Evolutionary conservation across 352 stramenopile species (phyloP), one percentile per base, ranked within the genome.

Genomic region (Phytopythium ostracodes): DNA sequence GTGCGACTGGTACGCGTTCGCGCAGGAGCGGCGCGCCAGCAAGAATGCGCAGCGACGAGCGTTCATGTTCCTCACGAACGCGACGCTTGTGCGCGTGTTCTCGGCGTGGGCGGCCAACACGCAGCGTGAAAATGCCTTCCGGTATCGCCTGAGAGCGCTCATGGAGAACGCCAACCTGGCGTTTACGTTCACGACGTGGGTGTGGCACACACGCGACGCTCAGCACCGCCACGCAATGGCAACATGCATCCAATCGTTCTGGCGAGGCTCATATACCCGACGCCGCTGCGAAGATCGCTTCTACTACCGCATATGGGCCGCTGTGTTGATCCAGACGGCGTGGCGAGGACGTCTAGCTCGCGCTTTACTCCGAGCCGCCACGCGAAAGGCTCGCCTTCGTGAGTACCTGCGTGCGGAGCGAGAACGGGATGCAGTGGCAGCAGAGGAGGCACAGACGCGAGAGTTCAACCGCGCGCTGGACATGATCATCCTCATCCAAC

Each of bases 381-480:
- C 69, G 18, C 72, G 83, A 10, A 88, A 89, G 62, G 68, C 71
- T 0, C 71, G 81, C 20, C 68, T 94, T 7, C 74, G 78, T 2
- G 85, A 91, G 52, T 94, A 91, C 61, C 33, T 92, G 11, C 76
- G 78, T 0, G 77, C 78, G 9, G 85, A 94, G 58, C 70, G 72
- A 31, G 83, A 91, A 42, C 64, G 69, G n/a, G 79, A 94, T 29
- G 67, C 62, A 1, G 79, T 92, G 65, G 71, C 73, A 14, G 56
- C 35, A 5, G 81, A 92, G 36, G 79, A 91, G 38, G 40, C 49
- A 0, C 55, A 44, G 2, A 86, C 62, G 62, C 68, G 65, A 11
- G 65, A 74, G 54, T 84, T 83, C 46, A 70, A 87, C n/a, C 72
- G 62, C 29, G 72, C 87, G 18, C 50, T 94, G 6, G 67, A 60